Evolutionary conservation across 257 asterid species (phyloP).

Genomic region (Nicotiana benthamiana): DNA sequence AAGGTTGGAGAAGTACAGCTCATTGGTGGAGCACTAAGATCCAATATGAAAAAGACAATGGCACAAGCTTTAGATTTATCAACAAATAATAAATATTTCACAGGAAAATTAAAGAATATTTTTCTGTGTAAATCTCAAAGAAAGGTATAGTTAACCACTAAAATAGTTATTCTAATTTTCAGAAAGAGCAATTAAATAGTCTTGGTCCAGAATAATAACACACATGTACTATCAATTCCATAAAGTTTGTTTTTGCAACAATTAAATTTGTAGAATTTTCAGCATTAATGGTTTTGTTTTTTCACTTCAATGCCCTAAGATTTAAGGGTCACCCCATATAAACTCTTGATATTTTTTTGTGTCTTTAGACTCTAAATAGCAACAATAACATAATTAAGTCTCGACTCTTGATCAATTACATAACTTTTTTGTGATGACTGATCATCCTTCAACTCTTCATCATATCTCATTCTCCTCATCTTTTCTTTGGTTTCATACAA

Average conservation of each 20-base stretch:
- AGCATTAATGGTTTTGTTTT: neutral
- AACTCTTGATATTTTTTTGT: neutral
- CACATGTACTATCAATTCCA: neutral
- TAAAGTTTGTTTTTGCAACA: neutral
- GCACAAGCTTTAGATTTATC: neutral
- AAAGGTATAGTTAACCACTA: neutral
- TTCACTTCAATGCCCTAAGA: neutral
- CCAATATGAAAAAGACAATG: neutral
- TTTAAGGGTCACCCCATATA: no score
- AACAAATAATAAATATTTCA: no score
- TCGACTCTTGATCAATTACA: no score
- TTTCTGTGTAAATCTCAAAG: neutral
- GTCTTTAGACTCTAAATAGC: no score
- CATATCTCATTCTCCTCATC: no score
- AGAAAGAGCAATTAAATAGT: neutral
- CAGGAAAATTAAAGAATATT: no score
- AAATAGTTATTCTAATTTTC: neutral
- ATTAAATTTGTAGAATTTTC: neutral
- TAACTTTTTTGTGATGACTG: no score
- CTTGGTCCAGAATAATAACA: neutral
- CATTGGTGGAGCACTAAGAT: no score
- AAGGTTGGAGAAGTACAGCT: no score
- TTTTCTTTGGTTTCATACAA: no score
- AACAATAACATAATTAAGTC: no score
- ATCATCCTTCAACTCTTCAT: no score